These are phyloP conservation scores for Russula sp. DNA, from an alignment of 768 basidiomycete species.

Conservation along the genomic window DNA sequence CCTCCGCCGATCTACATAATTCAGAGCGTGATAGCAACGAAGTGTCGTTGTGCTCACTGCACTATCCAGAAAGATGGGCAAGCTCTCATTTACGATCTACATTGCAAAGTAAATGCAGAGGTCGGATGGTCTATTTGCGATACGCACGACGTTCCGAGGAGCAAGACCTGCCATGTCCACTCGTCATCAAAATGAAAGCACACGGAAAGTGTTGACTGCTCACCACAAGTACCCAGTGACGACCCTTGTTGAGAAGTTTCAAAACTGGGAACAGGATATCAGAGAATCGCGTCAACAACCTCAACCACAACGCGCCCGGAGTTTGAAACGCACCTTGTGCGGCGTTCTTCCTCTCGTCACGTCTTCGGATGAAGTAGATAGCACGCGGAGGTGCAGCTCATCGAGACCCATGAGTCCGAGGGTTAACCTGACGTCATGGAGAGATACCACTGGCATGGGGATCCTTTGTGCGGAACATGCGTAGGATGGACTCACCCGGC, in stretches of 20 bases:
- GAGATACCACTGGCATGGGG: neutral
- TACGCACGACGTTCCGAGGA: slow-evolving; percentile 80
- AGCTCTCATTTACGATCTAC: slow-evolving; percentile 77
- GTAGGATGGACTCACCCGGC: slow-evolving; percentile 61
- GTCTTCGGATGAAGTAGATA: slow-evolving; percentile 80
- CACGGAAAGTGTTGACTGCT: slow-evolving; percentile 30
- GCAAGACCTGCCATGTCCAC: slow-evolving; percentile 55
- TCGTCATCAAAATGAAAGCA: neutral
- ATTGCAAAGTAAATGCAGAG: neutral
- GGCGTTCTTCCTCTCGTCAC: slow-evolving; percentile 64
- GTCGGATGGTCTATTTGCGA: neutral
- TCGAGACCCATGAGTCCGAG: slow-evolving; percentile 94
- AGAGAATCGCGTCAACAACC: slow-evolving; percentile 11
- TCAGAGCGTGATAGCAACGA: neutral
- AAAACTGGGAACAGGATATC: slow-evolving; percentile 39
- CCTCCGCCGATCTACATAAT: slow-evolving; percentile 56
- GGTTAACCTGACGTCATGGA: slow-evolving; percentile 59
- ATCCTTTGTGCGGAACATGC: no score
- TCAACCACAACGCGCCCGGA: no score
- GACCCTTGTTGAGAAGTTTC: slow-evolving; percentile 46
- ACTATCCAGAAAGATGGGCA: slow-evolving; percentile 78
- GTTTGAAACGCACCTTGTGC: slow-evolving; percentile 50
- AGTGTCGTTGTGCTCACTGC: slow-evolving; percentile 42
- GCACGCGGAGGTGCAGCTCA: slow-evolving; percentile 83
- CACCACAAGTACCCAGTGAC: slow-evolving; percentile 89